Evolutionary conservation across 805 yeast genomes (phyloP), one percentile per base, ranked within the genome.

Genomic region (Candida namnaoensis): DNA sequence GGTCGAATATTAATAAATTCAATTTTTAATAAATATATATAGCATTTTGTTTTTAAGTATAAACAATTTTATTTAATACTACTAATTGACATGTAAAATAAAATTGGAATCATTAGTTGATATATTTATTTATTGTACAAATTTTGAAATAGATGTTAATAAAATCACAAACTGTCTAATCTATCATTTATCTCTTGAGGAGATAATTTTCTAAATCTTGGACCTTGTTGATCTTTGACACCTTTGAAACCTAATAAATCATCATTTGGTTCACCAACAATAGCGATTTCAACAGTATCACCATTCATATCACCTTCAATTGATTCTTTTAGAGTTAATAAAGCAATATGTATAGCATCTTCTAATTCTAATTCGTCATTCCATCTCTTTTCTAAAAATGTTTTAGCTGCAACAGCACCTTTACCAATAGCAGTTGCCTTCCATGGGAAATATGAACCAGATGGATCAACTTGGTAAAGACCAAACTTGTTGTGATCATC

Each of bases 401-500:
- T 91, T 70, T 95, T 93, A 32, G 98, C 99, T n/a, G 95, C 87
- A 36, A 80, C 79, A 4, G 96, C 81, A 25, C 96, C 95, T 60
- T 88, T 90, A 49, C 99, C 99, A 54, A 93, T 93, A 24, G 99
- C 98, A 4, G 99, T 91, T 34, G 99, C 99, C 65, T 91, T 93
- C 99, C 99, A 93, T 9, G 99, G 98, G 74, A 87, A 93, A 62
- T 83, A 93, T 35, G 96, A 80, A 9, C 99, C 99, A 4, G 95
- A 84, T 5, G 99, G 99, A 66, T 93, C 99, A 38, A 93, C 95
- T 66, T 93, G 99, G 63, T 93, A 93, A 45, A 93, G 71, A 58
- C 85, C 85, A 63, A 76, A 90, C 13, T 76, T 71, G 52, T 74
- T 78, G 44, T 71, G 71, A 33, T 82, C 88, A 60, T 93, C 98